A percentile compares a stretch with the other conserved stretches of the same genome.
Conservation (phyloP, 257 asterid species). For the Lycium ferocissimum region DNA sequence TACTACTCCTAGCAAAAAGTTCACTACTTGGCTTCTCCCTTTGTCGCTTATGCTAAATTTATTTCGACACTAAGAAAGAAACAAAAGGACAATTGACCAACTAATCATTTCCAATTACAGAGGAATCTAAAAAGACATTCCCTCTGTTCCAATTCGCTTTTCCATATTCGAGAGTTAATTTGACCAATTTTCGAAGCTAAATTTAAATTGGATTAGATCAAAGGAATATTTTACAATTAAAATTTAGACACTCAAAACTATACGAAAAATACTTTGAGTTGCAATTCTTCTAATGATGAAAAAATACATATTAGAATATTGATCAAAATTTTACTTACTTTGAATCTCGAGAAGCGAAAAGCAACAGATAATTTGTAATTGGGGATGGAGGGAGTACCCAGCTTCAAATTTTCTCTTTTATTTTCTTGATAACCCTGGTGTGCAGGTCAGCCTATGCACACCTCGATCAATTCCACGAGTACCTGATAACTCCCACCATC, state of each 20-base stretch:
- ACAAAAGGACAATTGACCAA: not conserved
- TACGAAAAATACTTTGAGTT: not conserved
- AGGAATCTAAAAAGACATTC: not conserved
- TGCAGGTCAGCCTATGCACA: not conserved
- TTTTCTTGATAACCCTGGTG: not conserved
- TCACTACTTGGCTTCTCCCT: not conserved
- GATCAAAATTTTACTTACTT: not conserved
- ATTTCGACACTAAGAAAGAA: not conserved
- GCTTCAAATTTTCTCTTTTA: not conserved
- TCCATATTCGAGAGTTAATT: not conserved
- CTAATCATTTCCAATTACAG: constrained; percentile 8
- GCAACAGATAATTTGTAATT: not conserved
- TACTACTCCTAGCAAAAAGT: constrained; percentile 15
- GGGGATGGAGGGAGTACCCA: not conserved
- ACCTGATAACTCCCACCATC: not conserved
- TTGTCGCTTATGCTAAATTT: not conserved
- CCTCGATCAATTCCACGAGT: not conserved
- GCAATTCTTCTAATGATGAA: not conserved
- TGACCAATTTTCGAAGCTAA: not conserved
- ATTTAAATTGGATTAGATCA: not conserved
- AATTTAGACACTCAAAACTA: not conserved
- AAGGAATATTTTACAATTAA: not conserved
- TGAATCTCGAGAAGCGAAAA: not conserved
- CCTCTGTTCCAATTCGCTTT: not conserved
- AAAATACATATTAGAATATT: not conserved